phyloP scores from a whole-genome alignment of 2,329 filamentous ascomycete species.

The Elsinoe fawcettii region DNA sequence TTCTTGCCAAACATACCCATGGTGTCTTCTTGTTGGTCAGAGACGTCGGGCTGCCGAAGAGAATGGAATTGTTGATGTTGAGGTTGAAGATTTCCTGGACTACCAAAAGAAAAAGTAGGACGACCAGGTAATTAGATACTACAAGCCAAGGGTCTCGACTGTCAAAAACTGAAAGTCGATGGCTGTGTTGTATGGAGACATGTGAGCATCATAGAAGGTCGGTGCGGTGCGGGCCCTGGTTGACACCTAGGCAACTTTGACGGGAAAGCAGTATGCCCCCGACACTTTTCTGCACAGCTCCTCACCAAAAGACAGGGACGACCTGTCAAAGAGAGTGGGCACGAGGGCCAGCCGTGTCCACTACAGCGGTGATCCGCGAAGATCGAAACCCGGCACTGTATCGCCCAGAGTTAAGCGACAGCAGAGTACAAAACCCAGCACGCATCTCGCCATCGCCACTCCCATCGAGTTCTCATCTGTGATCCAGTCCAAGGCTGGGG shows the following conservation, averaged over 20 bases:
- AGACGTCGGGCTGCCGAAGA: not conserved
- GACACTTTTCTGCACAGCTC: not conserved
- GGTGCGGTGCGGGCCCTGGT: constrained; percentile 11
- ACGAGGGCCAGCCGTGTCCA: not conserved
- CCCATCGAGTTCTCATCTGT: not conserved
- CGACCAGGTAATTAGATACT: constrained; percentile 6
- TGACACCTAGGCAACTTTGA: not conserved
- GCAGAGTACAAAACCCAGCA: constrained; percentile 10
- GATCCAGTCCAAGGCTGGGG: not conserved
- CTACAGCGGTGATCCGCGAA: constrained; percentile 2
- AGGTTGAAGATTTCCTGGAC: not conserved
- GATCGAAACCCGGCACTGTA: constrained; percentile 5
- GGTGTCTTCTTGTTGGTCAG: not conserved
- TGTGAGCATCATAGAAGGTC: constrained; percentile 13
- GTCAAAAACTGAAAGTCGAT: constrained; percentile 7
- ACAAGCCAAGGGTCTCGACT: constrained; percentile 1
- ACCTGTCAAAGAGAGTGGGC: constrained; percentile 6
- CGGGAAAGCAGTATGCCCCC: constrained; percentile 13
- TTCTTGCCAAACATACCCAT: constrained; percentile 12
- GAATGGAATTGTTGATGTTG: not conserved
- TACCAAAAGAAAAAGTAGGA: constrained; percentile 4
- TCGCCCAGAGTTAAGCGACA: constrained; percentile 7
- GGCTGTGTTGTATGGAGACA: constrained; percentile 12
- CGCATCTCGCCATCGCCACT: constrained; percentile 6
- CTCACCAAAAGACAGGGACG: not conserved